Evolutionary conservation across 2,329 filamentous ascomycete genomes (phyloP).

Genomic region (Acephala macrosclerotiorum): DNA sequence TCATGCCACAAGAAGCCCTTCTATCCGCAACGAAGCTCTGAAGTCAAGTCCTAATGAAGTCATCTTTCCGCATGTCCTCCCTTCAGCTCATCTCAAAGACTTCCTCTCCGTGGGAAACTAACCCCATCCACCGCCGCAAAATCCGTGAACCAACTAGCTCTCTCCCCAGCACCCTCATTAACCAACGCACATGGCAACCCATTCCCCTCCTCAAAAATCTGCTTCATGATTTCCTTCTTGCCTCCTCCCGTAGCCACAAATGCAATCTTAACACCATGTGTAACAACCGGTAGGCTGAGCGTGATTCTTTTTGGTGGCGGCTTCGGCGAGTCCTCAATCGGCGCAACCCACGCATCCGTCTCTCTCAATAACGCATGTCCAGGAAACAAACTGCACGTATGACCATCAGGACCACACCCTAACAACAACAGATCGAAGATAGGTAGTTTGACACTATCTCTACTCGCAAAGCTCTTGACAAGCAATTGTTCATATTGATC

Average conservation of each 20-base stretch:
- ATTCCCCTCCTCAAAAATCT: constrained; percentile 82
- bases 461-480: constrained; percentile 84
- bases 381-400: constrained; percentile 97
- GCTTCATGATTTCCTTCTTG: constrained; percentile 91
- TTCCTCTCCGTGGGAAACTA: constrained; percentile 78
- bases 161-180: constrained; percentile 83
- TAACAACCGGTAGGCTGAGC: constrained; percentile 88
- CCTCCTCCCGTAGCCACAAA: constrained; percentile 90
- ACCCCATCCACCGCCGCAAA: constrained; percentile 86
- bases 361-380: constrained; percentile 87
- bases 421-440: constrained; percentile 95
- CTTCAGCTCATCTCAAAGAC: constrained; percentile 51
- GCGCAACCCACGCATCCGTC: constrained; percentile 87
- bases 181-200: constrained; percentile 86
- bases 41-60: not conserved
- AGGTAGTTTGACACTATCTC: constrained; percentile 92
- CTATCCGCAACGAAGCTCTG: not conserved
- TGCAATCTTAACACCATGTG: constrained; percentile 83
- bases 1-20: not conserved
- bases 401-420: constrained; percentile 93
- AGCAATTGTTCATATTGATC: constrained; percentile 92
- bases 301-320: constrained; percentile 91
- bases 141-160: constrained; percentile 96
- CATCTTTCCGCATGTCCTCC: not conserved
- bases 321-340: constrained; percentile 94